phyloP scores from a whole-genome alignment of 2,329 filamentous ascomycete genomes.

The Ophiostoma sp. region DNA sequence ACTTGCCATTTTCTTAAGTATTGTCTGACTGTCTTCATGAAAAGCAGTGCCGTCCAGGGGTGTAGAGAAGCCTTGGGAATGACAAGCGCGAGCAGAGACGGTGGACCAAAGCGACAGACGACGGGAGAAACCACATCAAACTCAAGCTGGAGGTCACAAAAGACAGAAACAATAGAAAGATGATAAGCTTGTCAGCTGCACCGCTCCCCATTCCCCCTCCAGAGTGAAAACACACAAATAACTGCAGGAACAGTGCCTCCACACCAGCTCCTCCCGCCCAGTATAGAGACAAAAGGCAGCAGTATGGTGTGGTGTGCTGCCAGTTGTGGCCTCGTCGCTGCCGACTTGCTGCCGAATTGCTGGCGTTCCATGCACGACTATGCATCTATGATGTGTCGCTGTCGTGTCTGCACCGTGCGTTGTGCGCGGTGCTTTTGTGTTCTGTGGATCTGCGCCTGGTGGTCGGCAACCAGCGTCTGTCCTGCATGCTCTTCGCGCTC shows the following conservation, averaged over 20 bases:
- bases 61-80: background rate
- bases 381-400: conserved; percentile 14
- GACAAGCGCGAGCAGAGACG: conserved; percentile 4
- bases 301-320: background rate
- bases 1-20: conserved; percentile 2
- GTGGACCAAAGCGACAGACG: background rate
- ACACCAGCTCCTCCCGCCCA: background rate
- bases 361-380: conserved; percentile 5
- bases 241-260: conserved; percentile 7
- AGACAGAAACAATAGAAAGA: background rate
- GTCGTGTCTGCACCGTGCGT: conserved; percentile 1
- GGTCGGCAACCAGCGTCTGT: conserved; percentile 10
- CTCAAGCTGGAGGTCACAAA: background rate
- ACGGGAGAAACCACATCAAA: background rate
- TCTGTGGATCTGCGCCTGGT: too few species aligned
- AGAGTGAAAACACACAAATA: background rate
- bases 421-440: background rate
- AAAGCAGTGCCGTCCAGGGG: background rate
- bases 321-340: background rate
- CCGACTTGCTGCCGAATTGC: background rate
- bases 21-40: background rate
- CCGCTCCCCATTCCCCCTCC: background rate
- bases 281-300: background rate
- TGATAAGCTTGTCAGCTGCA: background rate
- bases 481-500: background rate